Evolutionary conservation across 306 rosid genomes (phyloP).

Genomic region (Prunus dulcis): DNA sequence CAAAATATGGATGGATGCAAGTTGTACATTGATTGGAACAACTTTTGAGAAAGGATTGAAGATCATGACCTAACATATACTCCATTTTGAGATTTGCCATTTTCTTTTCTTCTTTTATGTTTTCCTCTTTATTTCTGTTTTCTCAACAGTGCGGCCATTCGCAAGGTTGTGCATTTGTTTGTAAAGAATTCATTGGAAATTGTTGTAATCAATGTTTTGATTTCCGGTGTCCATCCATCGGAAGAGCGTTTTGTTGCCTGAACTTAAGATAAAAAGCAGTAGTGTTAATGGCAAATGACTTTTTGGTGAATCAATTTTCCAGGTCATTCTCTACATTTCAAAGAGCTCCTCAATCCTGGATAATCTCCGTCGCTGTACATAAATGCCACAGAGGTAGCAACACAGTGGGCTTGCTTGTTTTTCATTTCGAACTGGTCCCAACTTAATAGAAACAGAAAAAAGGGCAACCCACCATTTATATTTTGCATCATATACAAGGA

Average conservation of each 20-base stretch:
- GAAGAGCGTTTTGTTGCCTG: slow-evolving; percentile 9
- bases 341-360: background rate
- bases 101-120: slow-evolving; percentile 25
- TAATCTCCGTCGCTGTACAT: too few relatives aligned
- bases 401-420: too few relatives aligned
- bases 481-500: slow-evolving; percentile 27
- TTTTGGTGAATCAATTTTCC: too few relatives aligned
- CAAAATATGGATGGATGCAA: slow-evolving; percentile 29
- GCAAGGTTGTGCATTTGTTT: slow-evolving; percentile 53
- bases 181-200: slow-evolving; percentile 48
- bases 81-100: slow-evolving; percentile 42
- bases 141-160: slow-evolving; percentile 33
- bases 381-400: too few relatives aligned
- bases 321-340: background rate
- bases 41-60: slow-evolving; percentile 31
- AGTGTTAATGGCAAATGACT: background rate
- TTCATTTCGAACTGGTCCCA: too few relatives aligned
- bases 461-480: slow-evolving; percentile 21
- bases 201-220: slow-evolving; percentile 40
- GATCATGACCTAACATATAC: slow-evolving; percentile 38
- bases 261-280: background rate
- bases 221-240: slow-evolving; percentile 27
- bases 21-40: slow-evolving; percentile 45
- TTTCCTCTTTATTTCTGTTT: slow-evolving; percentile 19
- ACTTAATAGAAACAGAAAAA: background rate